Evolutionary conservation across 2,329 filamentous ascomycete genomes (phyloP).

Genomic region (Tothia fuscella): DNA sequence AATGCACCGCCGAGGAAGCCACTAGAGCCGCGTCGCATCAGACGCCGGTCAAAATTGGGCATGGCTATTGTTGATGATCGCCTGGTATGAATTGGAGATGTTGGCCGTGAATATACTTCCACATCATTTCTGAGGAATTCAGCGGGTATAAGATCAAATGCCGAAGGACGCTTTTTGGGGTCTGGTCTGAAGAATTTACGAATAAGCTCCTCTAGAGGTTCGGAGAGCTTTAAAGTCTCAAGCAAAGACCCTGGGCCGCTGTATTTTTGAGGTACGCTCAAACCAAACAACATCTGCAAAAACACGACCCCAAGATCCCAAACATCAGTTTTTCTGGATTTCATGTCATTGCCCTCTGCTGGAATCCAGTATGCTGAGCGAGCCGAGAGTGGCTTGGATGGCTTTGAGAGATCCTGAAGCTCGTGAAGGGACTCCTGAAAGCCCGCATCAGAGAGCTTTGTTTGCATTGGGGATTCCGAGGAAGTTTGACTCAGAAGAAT

Average conservation of each 20-base stretch:
- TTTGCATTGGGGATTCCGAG: constrained; percentile 53
- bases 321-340: constrained; percentile 65
- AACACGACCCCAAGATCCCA: constrained; percentile 93
- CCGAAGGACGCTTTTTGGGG: constrained; percentile 70
- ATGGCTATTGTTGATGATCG: constrained; percentile 24
- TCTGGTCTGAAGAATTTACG: constrained; percentile 76
- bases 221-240: constrained; percentile 58
- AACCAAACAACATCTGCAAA: constrained; percentile 85
- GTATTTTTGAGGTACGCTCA: constrained; percentile 63
- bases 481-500: constrained; percentile 62
- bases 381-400: constrained; percentile 44
- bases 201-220: constrained; percentile 66
- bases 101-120: constrained; percentile 28
- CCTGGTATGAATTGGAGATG: constrained; percentile 22
- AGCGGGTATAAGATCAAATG: constrained; percentile 57
- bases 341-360: constrained; percentile 54
- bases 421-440: constrained; percentile 58
- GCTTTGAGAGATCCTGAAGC: constrained; percentile 41
- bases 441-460: constrained; percentile 63
- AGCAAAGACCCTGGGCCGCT: constrained; percentile 66
- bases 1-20: not conserved
- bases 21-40: constrained; percentile 8
- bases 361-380: constrained; percentile 75
- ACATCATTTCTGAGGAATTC: constrained; percentile 42
- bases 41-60: constrained; percentile 13